Conservation (phyloP, 352 stramenopile species). For the Globisporangium paroecandrum region DNA sequence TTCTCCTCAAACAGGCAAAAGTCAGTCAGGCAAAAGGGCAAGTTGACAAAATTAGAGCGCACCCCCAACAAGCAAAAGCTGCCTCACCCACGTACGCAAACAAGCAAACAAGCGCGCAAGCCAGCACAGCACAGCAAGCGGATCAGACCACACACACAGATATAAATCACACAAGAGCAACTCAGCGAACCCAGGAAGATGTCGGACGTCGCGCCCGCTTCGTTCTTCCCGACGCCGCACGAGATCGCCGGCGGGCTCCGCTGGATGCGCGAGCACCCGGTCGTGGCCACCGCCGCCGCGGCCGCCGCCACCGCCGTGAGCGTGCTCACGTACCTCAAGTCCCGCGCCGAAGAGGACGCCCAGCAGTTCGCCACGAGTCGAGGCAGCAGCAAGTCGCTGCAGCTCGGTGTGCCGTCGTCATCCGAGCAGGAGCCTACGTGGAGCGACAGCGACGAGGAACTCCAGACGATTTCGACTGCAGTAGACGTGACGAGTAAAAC, state of each 20-base stretch:
- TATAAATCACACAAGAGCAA: neutral
- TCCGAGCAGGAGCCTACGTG: slow-evolving; percentile 26
- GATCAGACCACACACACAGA: neutral
- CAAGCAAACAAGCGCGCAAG: slow-evolving; percentile 3
- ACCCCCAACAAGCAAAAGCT: neutral
- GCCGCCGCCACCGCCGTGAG: slow-evolving; percentile 68
- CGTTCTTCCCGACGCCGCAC: slow-evolving; percentile 76
- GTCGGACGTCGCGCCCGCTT: slow-evolving; percentile 52
- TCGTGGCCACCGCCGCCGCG: slow-evolving; percentile 63
- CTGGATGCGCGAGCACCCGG: slow-evolving; percentile 70
- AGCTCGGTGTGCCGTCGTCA: neutral
- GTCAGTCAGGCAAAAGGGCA: neutral
- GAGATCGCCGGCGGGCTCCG: slow-evolving; percentile 73
- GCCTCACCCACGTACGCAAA: neutral
- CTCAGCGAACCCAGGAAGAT: slow-evolving; percentile 24
- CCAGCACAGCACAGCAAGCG: neutral
- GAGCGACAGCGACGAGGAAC: slow-evolving; percentile 23
- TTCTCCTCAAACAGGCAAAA: slow-evolving; percentile 1
- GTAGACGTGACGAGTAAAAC: slow-evolving; percentile 8
- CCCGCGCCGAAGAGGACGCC: slow-evolving; percentile 24
- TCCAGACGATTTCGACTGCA: neutral
- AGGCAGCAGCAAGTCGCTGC: slow-evolving; percentile 9
- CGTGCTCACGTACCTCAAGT: slow-evolving; percentile 60
- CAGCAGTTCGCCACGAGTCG: neutral
- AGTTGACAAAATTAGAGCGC: slow-evolving; percentile 9